Base-by-base conservation (phyloP, 192 early-diverging fungal species). In the Coemansia nantahalensis region DNA sequence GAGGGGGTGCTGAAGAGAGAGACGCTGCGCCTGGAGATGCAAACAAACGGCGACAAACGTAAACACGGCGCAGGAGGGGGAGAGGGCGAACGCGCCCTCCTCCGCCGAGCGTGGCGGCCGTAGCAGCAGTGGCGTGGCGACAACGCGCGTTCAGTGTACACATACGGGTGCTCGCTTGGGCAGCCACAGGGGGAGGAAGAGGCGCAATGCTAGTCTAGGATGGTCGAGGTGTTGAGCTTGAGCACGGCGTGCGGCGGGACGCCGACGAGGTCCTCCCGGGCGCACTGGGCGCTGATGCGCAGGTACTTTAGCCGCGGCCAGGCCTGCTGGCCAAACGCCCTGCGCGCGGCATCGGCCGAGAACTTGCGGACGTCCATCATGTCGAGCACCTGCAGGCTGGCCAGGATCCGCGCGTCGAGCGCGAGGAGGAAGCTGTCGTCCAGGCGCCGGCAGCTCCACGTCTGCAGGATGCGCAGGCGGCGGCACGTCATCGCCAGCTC, bases 291-390 rank as follows among this genome's bases (percentile, higher is more conserved):
- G 19, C 65, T 39, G 35, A 77, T 70, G 7, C 74, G 53, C 61
- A 77, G 47, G 40, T 77, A 77, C 39, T 51, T 57, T 23, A 77
- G 55, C 21, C 66, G 48, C 21, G 74, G 74, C 74, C 74, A 77
- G 26, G 21, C 31, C 43, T 65, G 52, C 50, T 56, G 42, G 43
- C 62, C 62, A 55, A 77, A 77, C 8, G 67, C 65, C 44, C 28
- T 65, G n/a, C 48, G 53, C 40, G 70, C 62, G 3, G 59, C 68
- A 2, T 54, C 67, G 5, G 48, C 47, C 7, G 67, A 66, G 44
- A 77, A 77, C 67, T 56, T 66, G 65, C 66, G 68, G 32, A 77
- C 74, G 44, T 77, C 67, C 68, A 70, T 66, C 62, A 77, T 62
- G 47, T 77, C 74, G 18, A 77, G 58, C 12, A 77, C 74, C 39